Evolutionary conservation across 202 grass and related monocot species (phyloP), one percentile per base, ranked within the genome.

Genomic region (Cymbopogon flexuosus): DNA sequence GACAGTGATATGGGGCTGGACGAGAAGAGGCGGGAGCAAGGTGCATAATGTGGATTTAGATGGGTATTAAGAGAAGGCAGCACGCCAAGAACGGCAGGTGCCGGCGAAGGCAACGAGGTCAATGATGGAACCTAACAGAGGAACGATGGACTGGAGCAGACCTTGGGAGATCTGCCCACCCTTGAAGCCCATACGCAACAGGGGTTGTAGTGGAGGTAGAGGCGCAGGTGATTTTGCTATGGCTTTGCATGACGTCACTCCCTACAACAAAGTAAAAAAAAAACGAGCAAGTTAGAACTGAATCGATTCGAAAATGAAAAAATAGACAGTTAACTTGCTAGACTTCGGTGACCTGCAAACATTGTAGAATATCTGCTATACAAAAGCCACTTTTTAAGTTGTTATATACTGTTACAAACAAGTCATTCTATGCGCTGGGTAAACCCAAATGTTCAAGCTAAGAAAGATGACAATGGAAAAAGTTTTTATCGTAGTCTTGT

Each of bases 1-100:
- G 5, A 61, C 18, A 0, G 5, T 42, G 22, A 61, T 36, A 68
- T 78, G 51, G 2, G 47, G 77, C 29, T 35, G 72, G 45, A 82
- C 10, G 2, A 89, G 73, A n/a, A 89, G 77, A 63, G 84, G 88
- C 3, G 83, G 77, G 59, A 92, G 81, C 27, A 83, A 29, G 42
- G 68, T 10, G 19, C 69, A 75, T 2, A 85, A 62, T 2, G 67
- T 58, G 59, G 76, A 86, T 34, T 27, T 27, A 27, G 27, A 27
- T 71, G 54, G 54, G 59, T 68, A 58, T 9, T 73, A 83, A 6
- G 56, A 56, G 29, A 73, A 69, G 46, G 74, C 33, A 31, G 43
- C 13, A 21, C 72, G 85, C 93, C 93, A 93, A 61, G 88, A 74
- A 30, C 65, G 69, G 59, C 88, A 93, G 30, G 80, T 83, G 13